Base-by-base conservation (phyloP, 1,139 yeast species). In the Chernovozyma aurita region DNA sequence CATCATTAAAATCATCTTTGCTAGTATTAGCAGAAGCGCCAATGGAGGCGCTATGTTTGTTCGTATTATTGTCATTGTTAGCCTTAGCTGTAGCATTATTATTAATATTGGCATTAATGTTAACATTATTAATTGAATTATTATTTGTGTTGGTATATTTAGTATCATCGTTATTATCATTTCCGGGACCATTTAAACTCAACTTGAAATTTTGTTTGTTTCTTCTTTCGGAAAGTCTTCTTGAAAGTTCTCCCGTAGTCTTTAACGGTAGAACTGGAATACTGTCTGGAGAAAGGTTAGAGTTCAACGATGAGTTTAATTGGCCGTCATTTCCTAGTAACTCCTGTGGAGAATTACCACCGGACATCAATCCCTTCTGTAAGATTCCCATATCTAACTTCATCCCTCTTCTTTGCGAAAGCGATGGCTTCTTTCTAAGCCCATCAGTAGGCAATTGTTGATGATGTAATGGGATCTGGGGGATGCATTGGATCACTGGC, bases 341-440 rank as follows among this genome's bases (percentile, higher is more conserved):
- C 12, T 26, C 28, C 18, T 26, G 28, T 16, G 28, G 28, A 26
- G 28, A 26, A 16, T 16, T 26, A 16, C 18, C 28, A 16, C 8
- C 28, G 15, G 21, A 39, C 21, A 11, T 26, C 20, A 24, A 28
- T 17, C 27, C 41, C 24, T 27, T 18, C 21, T 27, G 35, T 6
- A 34, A 24, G 42, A 38, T 34, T 32, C 36, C 29, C 47, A 73
- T 59, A 45, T 70, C 65, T 33, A 75, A 48, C 40, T 72, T 73
- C 74, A 75, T 63, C 2, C 80, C 83, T 50, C 84, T 59, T 55
- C 84, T 65, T 55, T 76, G 80, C 2, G 83, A 75, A 27, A 78
- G 57, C 1, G 83, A 71, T 2, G 75, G 70, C 45, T 70, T 74
- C 37, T 61, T 61, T 13, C 50, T 35, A 17, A 32, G 32, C 8